Conservation (phyloP, 352 stramenopile species). For the Hyaloperonospora arabidopsidis region DNA sequence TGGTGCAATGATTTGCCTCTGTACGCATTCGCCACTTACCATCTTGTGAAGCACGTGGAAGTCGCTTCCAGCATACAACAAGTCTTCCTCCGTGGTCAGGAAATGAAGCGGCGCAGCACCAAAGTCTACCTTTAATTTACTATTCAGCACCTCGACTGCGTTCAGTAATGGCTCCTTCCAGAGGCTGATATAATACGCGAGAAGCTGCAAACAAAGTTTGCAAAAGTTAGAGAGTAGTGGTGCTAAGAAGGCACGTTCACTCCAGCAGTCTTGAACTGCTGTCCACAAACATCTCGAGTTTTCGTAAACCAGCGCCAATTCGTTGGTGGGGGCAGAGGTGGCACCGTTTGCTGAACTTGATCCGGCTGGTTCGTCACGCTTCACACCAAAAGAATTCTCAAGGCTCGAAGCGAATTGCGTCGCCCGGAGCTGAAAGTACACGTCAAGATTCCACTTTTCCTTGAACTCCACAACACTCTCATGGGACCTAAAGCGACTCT, state of each 20-base stretch:
- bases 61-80: constrained; percentile 63
- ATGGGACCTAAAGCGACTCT: constrained; percentile 54
- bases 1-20: neutral
- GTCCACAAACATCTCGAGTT: constrained; percentile 46
- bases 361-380: constrained; percentile 20
- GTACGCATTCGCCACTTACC: constrained; percentile 21
- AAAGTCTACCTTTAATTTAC: constrained; percentile 44
- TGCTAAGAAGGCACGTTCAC: constrained; percentile 42
- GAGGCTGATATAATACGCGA: constrained; percentile 48
- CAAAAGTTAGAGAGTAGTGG: constrained; percentile 55
- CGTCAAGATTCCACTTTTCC: constrained; percentile 84
- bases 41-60: constrained; percentile 55
- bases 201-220: constrained; percentile 63
- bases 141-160: constrained; percentile 37
- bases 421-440: constrained; percentile 79
- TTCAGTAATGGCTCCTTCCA: constrained; percentile 50
- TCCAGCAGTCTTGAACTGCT: constrained; percentile 51
- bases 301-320: constrained; percentile 32
- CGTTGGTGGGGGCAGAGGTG: constrained; percentile 1
- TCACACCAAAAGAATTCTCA: constrained; percentile 40
- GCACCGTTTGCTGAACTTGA: constrained; percentile 3
- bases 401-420: constrained; percentile 44
- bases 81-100: constrained; percentile 48
- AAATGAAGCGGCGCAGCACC: constrained; percentile 32
- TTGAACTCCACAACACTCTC: constrained; percentile 75